phyloP scores from a whole-genome alignment of 495 filamentous ascomycete genomes.

The Trichocladium uniseriatum region DNA sequence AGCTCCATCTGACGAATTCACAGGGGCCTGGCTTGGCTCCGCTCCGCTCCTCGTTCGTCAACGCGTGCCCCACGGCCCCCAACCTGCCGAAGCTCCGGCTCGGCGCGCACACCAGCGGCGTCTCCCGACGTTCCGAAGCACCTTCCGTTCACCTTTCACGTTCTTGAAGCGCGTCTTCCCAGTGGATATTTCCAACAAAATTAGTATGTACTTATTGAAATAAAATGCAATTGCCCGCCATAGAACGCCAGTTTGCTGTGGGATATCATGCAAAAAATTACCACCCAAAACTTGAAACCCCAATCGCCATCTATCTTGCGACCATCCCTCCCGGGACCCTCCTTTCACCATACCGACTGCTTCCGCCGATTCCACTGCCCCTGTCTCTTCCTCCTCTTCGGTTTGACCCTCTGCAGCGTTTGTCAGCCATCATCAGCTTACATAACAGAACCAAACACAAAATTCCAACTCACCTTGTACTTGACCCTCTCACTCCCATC shows the following conservation, averaged over 20 bases:
- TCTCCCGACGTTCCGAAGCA: too few relatives aligned
- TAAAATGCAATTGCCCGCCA: too few relatives aligned
- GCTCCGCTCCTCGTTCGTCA: conserved; percentile 5
- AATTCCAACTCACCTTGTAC: conserved; percentile 24
- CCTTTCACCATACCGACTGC: conserved; percentile 18
- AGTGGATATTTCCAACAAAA: too few relatives aligned
- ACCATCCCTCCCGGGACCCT: too few relatives aligned
- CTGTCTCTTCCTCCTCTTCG: conserved; percentile 19
- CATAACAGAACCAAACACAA: background rate
- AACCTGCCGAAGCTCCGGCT: conserved; percentile 21
- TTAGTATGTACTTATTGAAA: too few relatives aligned
- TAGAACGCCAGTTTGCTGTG: too few relatives aligned
- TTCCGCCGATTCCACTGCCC: conserved; percentile 11
- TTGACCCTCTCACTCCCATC: conserved; percentile 34
- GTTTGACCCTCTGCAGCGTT: conserved; percentile 20
- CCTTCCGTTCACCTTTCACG: background rate
- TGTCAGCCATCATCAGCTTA: background rate
- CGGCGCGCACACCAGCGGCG: conserved; percentile 7
- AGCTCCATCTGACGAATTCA: conserved; percentile 14
- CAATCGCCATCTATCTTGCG: too few relatives aligned
- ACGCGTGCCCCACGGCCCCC: conserved; percentile 7
- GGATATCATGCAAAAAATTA: too few relatives aligned
- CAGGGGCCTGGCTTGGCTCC: too few relatives aligned
- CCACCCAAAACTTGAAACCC: too few relatives aligned
- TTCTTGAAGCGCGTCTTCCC: background rate